These are phyloP conservation scores for Zhuliangozyma parablackwelliae DNA, from an alignment of 1,139 yeast genomes.

Conservation along the genomic window DNA sequence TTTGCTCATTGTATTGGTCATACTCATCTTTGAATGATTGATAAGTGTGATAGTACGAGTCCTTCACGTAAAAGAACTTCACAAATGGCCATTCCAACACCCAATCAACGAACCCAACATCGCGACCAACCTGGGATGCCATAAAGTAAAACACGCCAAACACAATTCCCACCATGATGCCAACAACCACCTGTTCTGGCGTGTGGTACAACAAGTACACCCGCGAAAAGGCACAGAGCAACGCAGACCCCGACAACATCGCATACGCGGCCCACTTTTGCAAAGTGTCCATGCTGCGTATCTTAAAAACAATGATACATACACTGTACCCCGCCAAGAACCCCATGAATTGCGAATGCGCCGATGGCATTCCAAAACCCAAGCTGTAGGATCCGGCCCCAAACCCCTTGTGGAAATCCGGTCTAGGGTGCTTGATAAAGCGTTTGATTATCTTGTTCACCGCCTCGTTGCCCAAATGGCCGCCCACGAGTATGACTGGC, in stretches of 20 bases:
- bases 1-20: constrained; percentile 9
- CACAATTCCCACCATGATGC: constrained; percentile 57
- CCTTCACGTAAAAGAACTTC: constrained; percentile 50
- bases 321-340: constrained; percentile 66
- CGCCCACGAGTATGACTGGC: constrained; percentile 77
- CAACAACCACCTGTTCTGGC: constrained; percentile 67
- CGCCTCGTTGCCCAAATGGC: constrained; percentile 78
- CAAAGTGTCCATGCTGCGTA: constrained; percentile 16
- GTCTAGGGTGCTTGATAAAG: constrained; percentile 68
- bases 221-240: constrained; percentile 66
- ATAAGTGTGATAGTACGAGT: constrained; percentile 46
- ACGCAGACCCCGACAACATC: constrained; percentile 25
- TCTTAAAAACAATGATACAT: constrained; percentile 33
- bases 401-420: constrained; percentile 52
- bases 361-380: constrained; percentile 95
- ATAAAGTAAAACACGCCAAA: constrained; percentile 59
- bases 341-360: constrained; percentile 95
- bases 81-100: constrained; percentile 47
- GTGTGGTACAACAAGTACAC: constrained; percentile 79
- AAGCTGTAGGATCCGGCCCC: constrained; percentile 43
- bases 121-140: constrained; percentile 49
- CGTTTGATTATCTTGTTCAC: constrained; percentile 66
- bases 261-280: constrained; percentile 21
- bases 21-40: constrained; percentile 38
- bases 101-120: constrained; percentile 59